Percentiles rank a stretch among this genome's conserved stretches.
Evolutionary conservation across 768 basidiomycete genomes (phyloP).

Genomic region (Mycena vitilis): DNA sequence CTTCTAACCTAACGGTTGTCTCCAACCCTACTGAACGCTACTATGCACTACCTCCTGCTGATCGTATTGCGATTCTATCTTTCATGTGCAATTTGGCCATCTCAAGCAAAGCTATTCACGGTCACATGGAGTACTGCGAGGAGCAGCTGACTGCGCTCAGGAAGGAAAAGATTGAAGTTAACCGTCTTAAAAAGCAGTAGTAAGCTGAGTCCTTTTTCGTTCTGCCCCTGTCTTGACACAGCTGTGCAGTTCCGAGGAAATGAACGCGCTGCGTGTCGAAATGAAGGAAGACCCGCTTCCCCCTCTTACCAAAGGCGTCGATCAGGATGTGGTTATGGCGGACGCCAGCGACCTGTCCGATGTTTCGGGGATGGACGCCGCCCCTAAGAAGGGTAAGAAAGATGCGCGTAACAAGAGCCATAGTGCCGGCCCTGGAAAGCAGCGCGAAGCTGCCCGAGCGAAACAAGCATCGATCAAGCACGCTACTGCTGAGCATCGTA

Average conservation of each 20-base stretch:
- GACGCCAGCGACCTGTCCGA: slow-evolving; percentile 84
- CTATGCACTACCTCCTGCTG: slow-evolving; percentile 73
- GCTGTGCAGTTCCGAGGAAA: slow-evolving; percentile 73
- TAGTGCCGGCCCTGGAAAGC: slow-evolving; percentile 76
- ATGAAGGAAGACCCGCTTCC: slow-evolving; percentile 57
- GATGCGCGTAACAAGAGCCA: slow-evolving; percentile 65
- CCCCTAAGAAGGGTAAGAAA: slow-evolving; percentile 69
- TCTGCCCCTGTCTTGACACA: slow-evolving; percentile 27
- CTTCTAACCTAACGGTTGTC: slow-evolving; percentile 50
- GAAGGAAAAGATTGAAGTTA: slow-evolving; percentile 96
- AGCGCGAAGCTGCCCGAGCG: slow-evolving; percentile 80
- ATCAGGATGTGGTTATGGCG: slow-evolving; percentile 70
- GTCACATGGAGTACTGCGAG: slow-evolving; percentile 92
- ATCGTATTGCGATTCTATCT: slow-evolving; percentile 86
- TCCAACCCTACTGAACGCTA: slow-evolving; percentile 79
- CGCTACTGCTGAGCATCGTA: slow-evolving; percentile 83
- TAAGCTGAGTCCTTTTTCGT: slow-evolving; percentile 58
- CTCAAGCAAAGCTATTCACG: slow-evolving; percentile 89
- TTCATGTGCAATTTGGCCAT: slow-evolving; percentile 93
- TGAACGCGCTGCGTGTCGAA: slow-evolving; percentile 72
- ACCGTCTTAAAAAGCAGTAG: slow-evolving; percentile 89
- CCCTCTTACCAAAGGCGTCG: slow-evolving; percentile 49
- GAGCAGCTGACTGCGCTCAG: slow-evolving; percentile 90
- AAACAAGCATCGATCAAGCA: slow-evolving; percentile 86
- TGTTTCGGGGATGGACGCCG: slow-evolving; percentile 68